Conservation (phyloP, 1,284 basidiomycete species). For the Apiotrichum mycotoxinovorans region DNA sequence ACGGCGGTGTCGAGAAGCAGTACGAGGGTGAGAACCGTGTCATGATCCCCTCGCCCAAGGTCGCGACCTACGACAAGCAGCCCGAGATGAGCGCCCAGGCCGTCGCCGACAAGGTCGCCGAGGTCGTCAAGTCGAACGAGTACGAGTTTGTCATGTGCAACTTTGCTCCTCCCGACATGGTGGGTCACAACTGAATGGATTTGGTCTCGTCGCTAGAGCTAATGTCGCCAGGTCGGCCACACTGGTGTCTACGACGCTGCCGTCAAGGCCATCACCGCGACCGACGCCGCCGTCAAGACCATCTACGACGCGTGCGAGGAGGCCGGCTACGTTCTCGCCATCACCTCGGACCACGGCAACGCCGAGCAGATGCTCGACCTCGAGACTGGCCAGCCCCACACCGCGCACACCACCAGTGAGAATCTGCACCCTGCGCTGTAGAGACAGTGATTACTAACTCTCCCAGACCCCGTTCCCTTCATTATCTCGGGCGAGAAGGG, state of each 20-base stretch:
- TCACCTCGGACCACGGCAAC: conserved; percentile 91
- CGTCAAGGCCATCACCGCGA: conserved; percentile 73
- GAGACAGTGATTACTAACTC: not conserved
- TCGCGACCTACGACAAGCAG: conserved; percentile 81
- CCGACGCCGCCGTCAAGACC: conserved; percentile 79
- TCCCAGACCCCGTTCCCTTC: conserved; percentile 75
- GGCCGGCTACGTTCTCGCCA: conserved; percentile 74
- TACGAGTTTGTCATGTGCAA: conserved; percentile 93
- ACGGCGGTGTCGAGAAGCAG: conserved; percentile 87
- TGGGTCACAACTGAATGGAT: conserved; percentile 33
- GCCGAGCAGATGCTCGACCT: conserved; percentile 78
- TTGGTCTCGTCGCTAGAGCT: not conserved
- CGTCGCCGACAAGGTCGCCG: conserved; percentile 83
- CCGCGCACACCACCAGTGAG: conserved; percentile 51
- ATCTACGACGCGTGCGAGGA: conserved; percentile 78
- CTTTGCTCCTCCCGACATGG: conserved; percentile 93
- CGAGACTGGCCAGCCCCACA: conserved; percentile 73
- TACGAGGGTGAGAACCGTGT: conserved; percentile 76
- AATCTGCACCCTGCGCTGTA: not conserved
- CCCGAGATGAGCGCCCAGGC: conserved; percentile 81
- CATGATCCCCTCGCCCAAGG: conserved; percentile 84
- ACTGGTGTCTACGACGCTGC: conserved; percentile 85
- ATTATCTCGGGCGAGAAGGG: conserved; percentile 66
- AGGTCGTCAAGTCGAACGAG: conserved; percentile 65
- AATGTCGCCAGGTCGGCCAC: conserved; percentile 65